Evolutionary conservation across 2,329 filamentous ascomycete species (phyloP).

Genomic region (Rugonectria rugulosa): DNA sequence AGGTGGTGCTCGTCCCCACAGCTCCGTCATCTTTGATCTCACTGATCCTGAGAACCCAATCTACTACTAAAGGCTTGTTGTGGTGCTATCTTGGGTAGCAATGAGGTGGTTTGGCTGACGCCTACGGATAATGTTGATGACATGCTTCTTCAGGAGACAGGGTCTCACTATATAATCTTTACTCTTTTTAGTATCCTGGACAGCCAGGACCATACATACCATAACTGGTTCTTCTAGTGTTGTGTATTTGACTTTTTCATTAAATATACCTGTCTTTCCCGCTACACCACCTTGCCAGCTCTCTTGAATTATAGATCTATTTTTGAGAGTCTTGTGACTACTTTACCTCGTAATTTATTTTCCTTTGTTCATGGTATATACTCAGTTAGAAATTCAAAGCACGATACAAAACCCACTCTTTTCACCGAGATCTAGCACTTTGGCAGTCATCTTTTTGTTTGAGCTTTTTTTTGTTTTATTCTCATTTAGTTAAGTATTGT

Average conservation of each 20-base stretch:
- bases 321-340: too few species aligned
- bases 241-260: background rate
- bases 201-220: background rate
- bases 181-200: background rate
- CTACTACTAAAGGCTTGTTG: conserved; percentile 49
- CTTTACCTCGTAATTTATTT: too few species aligned
- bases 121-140: background rate
- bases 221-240: conserved; percentile 1
- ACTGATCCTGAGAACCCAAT: conserved; percentile 60
- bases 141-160: background rate
- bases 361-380: too few species aligned
- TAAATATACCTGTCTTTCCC: background rate
- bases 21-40: conserved; percentile 63
- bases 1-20: conserved; percentile 66
- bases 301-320: background rate
- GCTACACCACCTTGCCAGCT: background rate
- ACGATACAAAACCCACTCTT: too few species aligned
- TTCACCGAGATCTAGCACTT: too few species aligned
- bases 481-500: too few species aligned
- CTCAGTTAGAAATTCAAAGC: too few species aligned
- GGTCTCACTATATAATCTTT: background rate
- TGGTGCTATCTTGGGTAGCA: background rate
- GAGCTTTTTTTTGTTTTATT: too few species aligned
- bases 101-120: too few species aligned
- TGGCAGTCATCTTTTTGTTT: too few species aligned